phyloP scores from a whole-genome alignment of 805 yeast genomes.

The Kodamaea kaohsiungensis region DNA sequence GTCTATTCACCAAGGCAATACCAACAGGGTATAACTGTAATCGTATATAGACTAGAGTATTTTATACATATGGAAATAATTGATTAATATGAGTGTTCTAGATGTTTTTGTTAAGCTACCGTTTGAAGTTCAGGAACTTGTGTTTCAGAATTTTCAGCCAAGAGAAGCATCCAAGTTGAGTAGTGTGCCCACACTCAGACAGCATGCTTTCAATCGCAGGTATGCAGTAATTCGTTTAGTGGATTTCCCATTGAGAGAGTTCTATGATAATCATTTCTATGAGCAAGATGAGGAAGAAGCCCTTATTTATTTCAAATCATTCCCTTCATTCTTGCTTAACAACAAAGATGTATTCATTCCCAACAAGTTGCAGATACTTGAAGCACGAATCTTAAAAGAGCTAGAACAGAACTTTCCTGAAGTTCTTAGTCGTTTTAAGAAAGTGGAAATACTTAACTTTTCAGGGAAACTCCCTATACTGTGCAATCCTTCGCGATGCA shows the following conservation, averaged over 20 bases:
- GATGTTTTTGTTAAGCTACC: not conserved
- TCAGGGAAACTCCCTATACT: slow-evolving; percentile 3
- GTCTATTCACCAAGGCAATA: not conserved
- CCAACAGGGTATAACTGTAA: not conserved
- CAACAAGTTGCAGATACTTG: slow-evolving; percentile 4
- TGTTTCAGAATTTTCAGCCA: not conserved
- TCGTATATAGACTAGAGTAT: not conserved
- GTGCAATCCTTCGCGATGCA: not conserved
- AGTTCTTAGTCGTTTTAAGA: not conserved
- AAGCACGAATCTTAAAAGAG: not conserved
- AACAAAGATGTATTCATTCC: slow-evolving; percentile 3
- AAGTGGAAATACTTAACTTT: slow-evolving; percentile 1
- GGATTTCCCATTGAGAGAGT: slow-evolving; percentile 2
- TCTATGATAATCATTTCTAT: not conserved
- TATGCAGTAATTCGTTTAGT: slow-evolving; percentile 3
- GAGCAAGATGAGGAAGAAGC: slow-evolving; percentile 4
- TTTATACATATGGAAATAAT: not conserved
- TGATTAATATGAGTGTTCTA: not conserved
- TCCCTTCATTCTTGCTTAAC: not conserved
- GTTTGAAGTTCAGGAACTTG: not conserved
- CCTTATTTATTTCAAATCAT: not conserved
- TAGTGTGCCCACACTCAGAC: not conserved
- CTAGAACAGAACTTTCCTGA: not conserved
- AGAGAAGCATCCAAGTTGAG: not conserved
- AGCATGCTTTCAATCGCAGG: slow-evolving; percentile 3